A percentile compares a stretch with the other conserved stretches of the same genome.
phyloP scores from a whole-genome alignment of 371 early-diverging fungal species.

The Mucor lusitanicus region DNA sequence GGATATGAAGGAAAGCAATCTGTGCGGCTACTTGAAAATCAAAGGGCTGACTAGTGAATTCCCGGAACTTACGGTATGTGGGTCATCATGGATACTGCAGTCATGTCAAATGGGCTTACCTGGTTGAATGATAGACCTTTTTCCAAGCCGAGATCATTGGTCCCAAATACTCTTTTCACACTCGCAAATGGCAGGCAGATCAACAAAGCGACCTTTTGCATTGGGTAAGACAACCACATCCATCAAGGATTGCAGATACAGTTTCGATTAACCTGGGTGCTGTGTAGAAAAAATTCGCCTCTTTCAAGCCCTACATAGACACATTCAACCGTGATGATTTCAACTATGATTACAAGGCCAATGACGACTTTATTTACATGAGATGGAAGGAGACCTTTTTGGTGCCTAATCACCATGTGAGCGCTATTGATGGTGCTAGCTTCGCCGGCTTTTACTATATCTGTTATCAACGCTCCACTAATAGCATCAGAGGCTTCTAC shows the following conservation, averaged over 20 bases:
- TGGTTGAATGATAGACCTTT: slow-evolving; percentile 50
- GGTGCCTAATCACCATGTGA: slow-evolving; percentile 92
- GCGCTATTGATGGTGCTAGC: slow-evolving; percentile 84
- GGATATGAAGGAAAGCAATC: slow-evolving; percentile 60
- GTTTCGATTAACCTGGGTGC: not conserved
- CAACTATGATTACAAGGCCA: slow-evolving; percentile 62
- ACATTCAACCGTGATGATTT: slow-evolving; percentile 72
- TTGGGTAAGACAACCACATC: slow-evolving; percentile 62
- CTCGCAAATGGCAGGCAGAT: slow-evolving; percentile 84
- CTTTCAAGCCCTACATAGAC: slow-evolving; percentile 63
- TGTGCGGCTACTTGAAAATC: slow-evolving; percentile 78
- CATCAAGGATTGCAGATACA: not conserved
- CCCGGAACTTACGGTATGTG: slow-evolving; percentile 63
- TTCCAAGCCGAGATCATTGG: slow-evolving; percentile 84
- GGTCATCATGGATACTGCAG: not conserved
- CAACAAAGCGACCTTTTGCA: slow-evolving; percentile 73
- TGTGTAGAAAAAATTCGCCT: slow-evolving; percentile 61
- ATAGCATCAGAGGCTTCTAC: slow-evolving; percentile 87
- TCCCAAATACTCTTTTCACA: slow-evolving; percentile 73
- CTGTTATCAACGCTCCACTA: slow-evolving; percentile 77
- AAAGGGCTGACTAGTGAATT: slow-evolving; percentile 75
- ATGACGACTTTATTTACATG: slow-evolving; percentile 88
- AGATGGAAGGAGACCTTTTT: slow-evolving; percentile 97
- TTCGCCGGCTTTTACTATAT: slow-evolving; percentile 97
- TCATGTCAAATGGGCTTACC: not conserved